Base-by-base conservation (phyloP, 768 basidiomycete genomes). In the Pisolithus microcarpus region DNA sequence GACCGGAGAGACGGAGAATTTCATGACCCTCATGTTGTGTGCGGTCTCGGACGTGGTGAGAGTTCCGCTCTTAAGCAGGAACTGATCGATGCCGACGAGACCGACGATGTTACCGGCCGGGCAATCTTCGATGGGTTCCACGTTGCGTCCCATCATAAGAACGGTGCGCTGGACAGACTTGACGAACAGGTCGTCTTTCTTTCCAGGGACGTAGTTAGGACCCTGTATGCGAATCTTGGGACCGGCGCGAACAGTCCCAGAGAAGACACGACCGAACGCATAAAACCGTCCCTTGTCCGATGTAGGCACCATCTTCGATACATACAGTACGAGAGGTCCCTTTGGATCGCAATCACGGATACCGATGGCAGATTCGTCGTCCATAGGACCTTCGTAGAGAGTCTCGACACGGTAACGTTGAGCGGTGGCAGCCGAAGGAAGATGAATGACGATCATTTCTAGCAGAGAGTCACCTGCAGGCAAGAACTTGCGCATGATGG, bases 21-120 rank as follows among this genome's bases (percentile, higher is more conserved):
- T 91, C 96, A 99, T 99, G 72, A 99, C 93, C 77, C 78, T 91
- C 93, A 99, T 96, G 80, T 99, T 99, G 81, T 99, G 96, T 47
- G 96, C 96, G 48, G 93, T 96, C 75, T 98, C 96, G 45, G 92
- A 92, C 54, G 90, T 84, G 54, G 96, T 99, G 65, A 99, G 82
- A 56, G 96, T 99, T 70, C 96, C 96, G 60, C 84, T 92, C 84
- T 99, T 99, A 70, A 99, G 86, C 76, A 99, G 74, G 91, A 98
- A 99, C 75, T 99, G 96, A 74, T 99, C 96, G 62, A 99, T 89
- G 78, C 96, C 96, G 74, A 98, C 95, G 66, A 99, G 89, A 80
- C 96, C 96, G 61, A 91, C 73, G 61, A 99, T 98, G 81, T 99
- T 99, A 64, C 96, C 96, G 52, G 95, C 85, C 36, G 96, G 96